A percentile compares a stretch with the other conserved stretches of the same genome.
These are phyloP conservation scores for Hypholoma sublateritium DNA, from an alignment of 768 basidiomycete species.

Conservation along the genomic window DNA sequence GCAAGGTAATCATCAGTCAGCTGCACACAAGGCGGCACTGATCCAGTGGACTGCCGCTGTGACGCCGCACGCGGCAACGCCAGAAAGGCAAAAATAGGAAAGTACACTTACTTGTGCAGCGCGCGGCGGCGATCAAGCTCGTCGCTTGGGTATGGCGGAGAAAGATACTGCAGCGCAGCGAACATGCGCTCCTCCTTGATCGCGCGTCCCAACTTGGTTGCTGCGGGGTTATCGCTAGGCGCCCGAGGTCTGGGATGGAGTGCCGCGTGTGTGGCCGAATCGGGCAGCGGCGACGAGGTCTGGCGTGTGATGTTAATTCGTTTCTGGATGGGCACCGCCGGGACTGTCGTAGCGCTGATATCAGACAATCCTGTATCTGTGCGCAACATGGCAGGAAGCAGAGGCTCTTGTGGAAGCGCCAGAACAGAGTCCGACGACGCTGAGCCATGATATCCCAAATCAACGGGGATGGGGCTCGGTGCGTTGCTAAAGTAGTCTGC, in stretches of 20 bases:
- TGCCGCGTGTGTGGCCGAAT: constrained; percentile 28
- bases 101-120: constrained; percentile 69
- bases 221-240: constrained; percentile 31
- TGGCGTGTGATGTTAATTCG: constrained; percentile 60
- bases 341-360: constrained; percentile 33
- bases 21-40: not conserved
- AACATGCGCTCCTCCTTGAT: constrained; percentile 72
- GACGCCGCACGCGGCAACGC: not conserved
- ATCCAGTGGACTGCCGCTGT: too few species aligned
- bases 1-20: not conserved
- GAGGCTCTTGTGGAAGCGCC: constrained; percentile 1
- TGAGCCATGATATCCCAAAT: not conserved
- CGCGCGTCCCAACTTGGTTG: constrained; percentile 42
- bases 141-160: constrained; percentile 82
- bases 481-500: constrained; percentile 25
- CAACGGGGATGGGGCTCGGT: not conserved
- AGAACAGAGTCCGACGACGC: not conserved
- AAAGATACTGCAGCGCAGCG: constrained; percentile 63
- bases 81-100: not conserved
- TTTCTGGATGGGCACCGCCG: constrained; percentile 41
- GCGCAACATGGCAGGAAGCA: constrained; percentile 9
- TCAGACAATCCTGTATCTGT: constrained; percentile 10
- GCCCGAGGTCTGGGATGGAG: constrained; percentile 30
- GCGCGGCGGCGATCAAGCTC: constrained; percentile 82
- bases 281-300: constrained; percentile 62